These are phyloP conservation scores for Piper betle DNA, from an alignment of 164 flowering plant species.

Conservation along the genomic window DNA sequence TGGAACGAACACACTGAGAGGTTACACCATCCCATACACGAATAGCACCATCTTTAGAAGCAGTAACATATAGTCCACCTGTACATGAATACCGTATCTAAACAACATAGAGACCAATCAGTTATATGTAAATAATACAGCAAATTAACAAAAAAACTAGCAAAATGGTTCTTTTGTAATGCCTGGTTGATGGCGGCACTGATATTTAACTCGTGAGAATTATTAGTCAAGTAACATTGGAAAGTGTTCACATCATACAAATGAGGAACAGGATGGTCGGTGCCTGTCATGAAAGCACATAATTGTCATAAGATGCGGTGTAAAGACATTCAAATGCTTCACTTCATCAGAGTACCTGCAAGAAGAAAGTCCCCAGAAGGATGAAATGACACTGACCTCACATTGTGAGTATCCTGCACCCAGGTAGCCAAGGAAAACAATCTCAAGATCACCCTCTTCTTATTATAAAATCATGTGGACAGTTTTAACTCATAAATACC, in stretches of 20 bases:
- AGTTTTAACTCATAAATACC: constrained; percentile 21
- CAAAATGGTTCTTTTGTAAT: not conserved
- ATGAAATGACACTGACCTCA: constrained; percentile 76
- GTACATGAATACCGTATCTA: constrained; percentile 75
- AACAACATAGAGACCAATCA: not conserved
- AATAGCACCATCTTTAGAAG: constrained; percentile 81
- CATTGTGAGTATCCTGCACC: constrained; percentile 80
- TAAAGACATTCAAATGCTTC: not conserved
- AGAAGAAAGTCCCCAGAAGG: constrained; percentile 81
- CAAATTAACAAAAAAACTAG: not conserved
- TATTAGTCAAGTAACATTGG: constrained; percentile 66
- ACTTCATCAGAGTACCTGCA: constrained; percentile 36
- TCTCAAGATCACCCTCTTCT: not conserved
- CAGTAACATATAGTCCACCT: constrained; percentile 82
- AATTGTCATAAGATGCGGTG: constrained; percentile 3
- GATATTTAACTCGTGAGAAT: constrained; percentile 39
- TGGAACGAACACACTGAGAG: constrained; percentile 63
- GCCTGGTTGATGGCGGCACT: constrained; percentile 80
- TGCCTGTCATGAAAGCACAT: constrained; percentile 35
- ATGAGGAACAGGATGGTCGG: constrained; percentile 76
- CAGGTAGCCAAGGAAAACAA: constrained; percentile 8
- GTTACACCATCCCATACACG: constrained; percentile 79
- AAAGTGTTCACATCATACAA: constrained; percentile 82
- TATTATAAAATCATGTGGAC: not conserved
- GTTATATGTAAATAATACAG: not conserved